These are phyloP conservation scores for Teratosphaeria viscida DNA, from an alignment of 2,329 filamentous ascomycete species.

Conservation along the genomic window DNA sequence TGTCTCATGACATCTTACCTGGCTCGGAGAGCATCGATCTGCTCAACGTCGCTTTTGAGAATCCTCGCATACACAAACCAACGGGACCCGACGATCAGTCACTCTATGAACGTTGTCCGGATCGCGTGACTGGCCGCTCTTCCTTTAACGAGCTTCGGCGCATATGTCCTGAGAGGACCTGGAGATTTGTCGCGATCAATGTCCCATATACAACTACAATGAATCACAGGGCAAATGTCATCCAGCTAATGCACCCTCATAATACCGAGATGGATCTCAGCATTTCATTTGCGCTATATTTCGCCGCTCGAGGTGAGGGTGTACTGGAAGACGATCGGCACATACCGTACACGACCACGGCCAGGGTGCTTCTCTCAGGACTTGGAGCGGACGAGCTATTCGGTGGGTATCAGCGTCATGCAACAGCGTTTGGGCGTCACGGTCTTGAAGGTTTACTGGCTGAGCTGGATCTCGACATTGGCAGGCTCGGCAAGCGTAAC, in stretches of 20 bases:
- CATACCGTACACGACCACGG: conserved; percentile 52
- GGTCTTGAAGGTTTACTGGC: conserved; percentile 64
- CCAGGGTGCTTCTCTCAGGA: conserved; percentile 79
- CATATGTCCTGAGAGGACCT: conserved; percentile 59
- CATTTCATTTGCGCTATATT: conserved; percentile 88
- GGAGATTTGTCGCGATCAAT: conserved; percentile 81
- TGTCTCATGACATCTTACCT: conserved; percentile 68
- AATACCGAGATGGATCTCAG: conserved; percentile 99
- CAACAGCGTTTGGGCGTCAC: conserved; percentile 58
- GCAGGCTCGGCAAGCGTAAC: conserved; percentile 82
- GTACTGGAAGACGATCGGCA: conserved; percentile 2
- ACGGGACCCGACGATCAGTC: conserved; percentile 24
- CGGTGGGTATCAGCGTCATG: conserved; percentile 81
- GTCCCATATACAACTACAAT: conserved; percentile 68
- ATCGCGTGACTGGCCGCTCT: conserved; percentile 74
- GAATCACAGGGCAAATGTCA: conserved; percentile 57
- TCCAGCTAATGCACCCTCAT: conserved; percentile 77
- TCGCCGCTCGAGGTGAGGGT: conserved; percentile 64
- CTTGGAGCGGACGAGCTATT: conserved; percentile 95
- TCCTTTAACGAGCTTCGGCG: conserved; percentile 64
- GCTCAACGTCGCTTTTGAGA: conserved; percentile 94
- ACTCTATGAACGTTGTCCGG: conserved; percentile 72
- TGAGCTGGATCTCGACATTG: conserved; percentile 77
- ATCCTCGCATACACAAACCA: conserved; percentile 54
- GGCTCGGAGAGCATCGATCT: conserved; percentile 64